Evolutionary conservation across 495 filamentous ascomycete genomes (phyloP), one percentile per base, ranked within the genome.

Genomic region (Penicillium steckii): DNA sequence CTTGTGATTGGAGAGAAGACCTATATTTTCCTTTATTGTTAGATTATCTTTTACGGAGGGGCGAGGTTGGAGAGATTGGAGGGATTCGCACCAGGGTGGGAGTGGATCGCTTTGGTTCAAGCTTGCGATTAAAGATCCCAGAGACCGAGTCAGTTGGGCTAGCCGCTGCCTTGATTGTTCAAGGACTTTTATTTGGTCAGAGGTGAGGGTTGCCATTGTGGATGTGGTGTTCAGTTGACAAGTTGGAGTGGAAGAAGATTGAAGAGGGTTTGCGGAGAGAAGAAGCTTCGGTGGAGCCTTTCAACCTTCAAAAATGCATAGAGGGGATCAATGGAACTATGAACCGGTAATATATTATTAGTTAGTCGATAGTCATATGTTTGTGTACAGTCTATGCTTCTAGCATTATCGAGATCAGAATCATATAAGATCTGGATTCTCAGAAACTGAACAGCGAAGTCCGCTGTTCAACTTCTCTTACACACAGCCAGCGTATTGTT

Each of bases 81-180:
- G 46, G 27, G 46, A 29, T 29, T 50, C 67, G 43, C 69, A 86
- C 84, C 82, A 85, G 65, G 79, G 68, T 35, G 84, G 84, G 2
- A 87, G 74, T 24, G 80, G 80, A 57, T 84, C 77, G 54, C 68
- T 73, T 54, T 71, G 68, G 51, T 77, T 70, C 42, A 86, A 57
- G 52, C 79, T 75, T 51, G 58, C 53, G 52, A 80, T 79, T 22
- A 91, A 72, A n/a, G 83, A 85, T 43, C 56, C 71, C 10, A 95
- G 76, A 59, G 81, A 87, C 64, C 74, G 81, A 13, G 80, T 81
- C 30, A 95, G 79, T 59, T 89, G 85, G 27, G 72, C 72, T 33
- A 91, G 81, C 12, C 88, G 81, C 58, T 87, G 85, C 35, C 88
- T 85, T 33, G 87, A 81, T 64, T 87, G 76, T 57, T 95, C 89